Conservation (phyloP, 768 basidiomycete species). For the Hortiboletus campestris region DNA sequence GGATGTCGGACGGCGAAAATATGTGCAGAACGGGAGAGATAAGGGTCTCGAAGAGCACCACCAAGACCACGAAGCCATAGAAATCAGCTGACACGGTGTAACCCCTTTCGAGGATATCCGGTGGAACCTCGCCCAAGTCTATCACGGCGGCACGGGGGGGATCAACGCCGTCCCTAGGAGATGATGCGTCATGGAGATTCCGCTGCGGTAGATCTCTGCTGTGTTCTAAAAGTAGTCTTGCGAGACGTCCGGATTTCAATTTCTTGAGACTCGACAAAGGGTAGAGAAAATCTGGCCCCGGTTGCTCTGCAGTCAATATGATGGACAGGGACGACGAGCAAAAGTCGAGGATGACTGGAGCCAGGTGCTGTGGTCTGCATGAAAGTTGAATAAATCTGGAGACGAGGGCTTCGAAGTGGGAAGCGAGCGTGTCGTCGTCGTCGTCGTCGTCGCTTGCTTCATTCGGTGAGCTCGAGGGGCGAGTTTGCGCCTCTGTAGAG, state of each 20-base stretch:
- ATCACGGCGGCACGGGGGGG: background rate
- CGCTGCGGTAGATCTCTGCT: background rate
- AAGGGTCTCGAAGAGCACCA: background rate
- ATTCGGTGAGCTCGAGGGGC: background rate
- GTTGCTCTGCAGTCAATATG: background rate
- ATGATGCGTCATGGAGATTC: background rate
- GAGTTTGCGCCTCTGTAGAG: background rate
- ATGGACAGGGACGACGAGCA: background rate
- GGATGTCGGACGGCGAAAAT: background rate
- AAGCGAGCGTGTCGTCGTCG: background rate
- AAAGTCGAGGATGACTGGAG: slow-evolving; percentile 7
- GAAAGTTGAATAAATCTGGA: background rate
- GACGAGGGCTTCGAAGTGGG: background rate
- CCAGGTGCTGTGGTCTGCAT: background rate
- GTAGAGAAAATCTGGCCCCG: slow-evolving; percentile 3
- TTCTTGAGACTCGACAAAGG: slow-evolving; percentile 5
- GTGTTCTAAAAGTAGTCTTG: slow-evolving; percentile 2
- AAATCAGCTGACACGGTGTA: slow-evolving; percentile 4
- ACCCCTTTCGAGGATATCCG: background rate
- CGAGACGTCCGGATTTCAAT: slow-evolving; percentile 6
- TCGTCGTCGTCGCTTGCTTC: background rate
- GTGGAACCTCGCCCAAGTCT: slow-evolving; percentile 2
- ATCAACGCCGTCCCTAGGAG: background rate
- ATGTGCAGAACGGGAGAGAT: background rate
- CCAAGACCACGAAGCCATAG: background rate